A percentile compares a stretch with the other conserved stretches of the same genome.
phyloP scores from a whole-genome alignment of 805 yeast species.

The Saturnispora quitensis region DNA sequence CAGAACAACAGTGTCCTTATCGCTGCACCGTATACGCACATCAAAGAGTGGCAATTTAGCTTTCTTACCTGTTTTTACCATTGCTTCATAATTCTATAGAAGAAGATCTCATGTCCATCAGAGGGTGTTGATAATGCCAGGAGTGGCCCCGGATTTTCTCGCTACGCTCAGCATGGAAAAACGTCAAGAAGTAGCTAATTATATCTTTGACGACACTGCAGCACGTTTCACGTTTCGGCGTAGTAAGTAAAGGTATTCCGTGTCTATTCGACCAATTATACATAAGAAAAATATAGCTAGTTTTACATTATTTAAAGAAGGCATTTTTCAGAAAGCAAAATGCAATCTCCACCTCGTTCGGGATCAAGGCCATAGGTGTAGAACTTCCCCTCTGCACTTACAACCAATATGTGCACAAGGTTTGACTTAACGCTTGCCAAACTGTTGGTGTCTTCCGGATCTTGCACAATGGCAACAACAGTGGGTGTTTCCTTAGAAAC shows the following conservation, averaged over 20 bases:
- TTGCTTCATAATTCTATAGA: neutral
- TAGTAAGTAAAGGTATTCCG: too few species aligned
- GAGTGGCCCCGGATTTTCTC: neutral
- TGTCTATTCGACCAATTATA: neutral
- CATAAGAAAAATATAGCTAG: neutral
- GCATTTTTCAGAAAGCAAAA: conserved; percentile 51
- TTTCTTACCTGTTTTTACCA: conserved; percentile 19
- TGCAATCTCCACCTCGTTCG: conserved; percentile 91
- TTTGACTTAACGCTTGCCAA: conserved; percentile 11
- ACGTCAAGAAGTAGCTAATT: neutral
- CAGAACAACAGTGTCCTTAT: conserved; percentile 69
- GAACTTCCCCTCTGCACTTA: conserved; percentile 79
- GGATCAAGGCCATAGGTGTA: conserved; percentile 81
- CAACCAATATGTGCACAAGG: conserved; percentile 56
- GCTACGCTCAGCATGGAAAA: neutral
- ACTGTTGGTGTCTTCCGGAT: conserved; percentile 13
- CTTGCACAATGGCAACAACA: conserved; percentile 35
- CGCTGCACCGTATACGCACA: conserved; percentile 54
- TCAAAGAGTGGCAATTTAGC: conserved; percentile 30
- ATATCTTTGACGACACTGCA: neutral
- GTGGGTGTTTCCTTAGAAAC: conserved; percentile 36
- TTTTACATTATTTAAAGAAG: conserved; percentile 19
- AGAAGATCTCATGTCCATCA: neutral
- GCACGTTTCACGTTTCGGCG: neutral
- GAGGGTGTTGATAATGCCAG: neutral